Evolutionary conservation across 352 stramenopile species (phyloP).

Genomic region (Pythium aquatile): DNA sequence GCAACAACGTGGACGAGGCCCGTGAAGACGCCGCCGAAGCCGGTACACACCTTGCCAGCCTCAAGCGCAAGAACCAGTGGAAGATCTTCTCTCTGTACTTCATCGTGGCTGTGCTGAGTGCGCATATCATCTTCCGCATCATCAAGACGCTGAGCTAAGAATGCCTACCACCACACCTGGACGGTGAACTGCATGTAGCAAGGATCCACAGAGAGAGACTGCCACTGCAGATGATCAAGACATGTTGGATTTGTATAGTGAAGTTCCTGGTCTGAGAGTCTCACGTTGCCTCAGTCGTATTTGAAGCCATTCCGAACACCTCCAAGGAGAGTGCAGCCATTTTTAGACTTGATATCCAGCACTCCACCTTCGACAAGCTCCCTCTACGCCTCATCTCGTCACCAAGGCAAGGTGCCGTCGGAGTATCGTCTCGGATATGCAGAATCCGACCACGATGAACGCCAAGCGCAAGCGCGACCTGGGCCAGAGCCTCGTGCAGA

Average conservation of each 20-base stretch:
- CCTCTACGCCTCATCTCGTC: background rate
- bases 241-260: background rate
- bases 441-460: conserved; percentile 18
- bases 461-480: conserved; percentile 36
- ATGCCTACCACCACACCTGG: background rate
- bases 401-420: background rate
- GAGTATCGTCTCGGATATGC: background rate
- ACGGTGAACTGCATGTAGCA: background rate
- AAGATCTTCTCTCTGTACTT: conserved; percentile 80
- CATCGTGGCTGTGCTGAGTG: conserved; percentile 68
- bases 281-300: background rate
- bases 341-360: background rate
- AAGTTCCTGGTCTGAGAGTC: too few relatives aligned
- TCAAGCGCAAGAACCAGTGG: conserved; percentile 78
- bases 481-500: conserved; percentile 28
- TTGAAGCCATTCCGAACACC: conserved; percentile 1
- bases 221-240: background rate
- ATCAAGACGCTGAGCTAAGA: conserved; percentile 51
- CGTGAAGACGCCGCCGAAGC: conserved; percentile 74
- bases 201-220: background rate
- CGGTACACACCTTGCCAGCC: conserved; percentile 62
- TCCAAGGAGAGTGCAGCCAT: background rate
- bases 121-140: conserved; percentile 70
- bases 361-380: background rate
- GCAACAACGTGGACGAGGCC: conserved; percentile 71